Evolutionary conservation across 345 rosid species (phyloP).

Genomic region (Eutrema japonicum): DNA sequence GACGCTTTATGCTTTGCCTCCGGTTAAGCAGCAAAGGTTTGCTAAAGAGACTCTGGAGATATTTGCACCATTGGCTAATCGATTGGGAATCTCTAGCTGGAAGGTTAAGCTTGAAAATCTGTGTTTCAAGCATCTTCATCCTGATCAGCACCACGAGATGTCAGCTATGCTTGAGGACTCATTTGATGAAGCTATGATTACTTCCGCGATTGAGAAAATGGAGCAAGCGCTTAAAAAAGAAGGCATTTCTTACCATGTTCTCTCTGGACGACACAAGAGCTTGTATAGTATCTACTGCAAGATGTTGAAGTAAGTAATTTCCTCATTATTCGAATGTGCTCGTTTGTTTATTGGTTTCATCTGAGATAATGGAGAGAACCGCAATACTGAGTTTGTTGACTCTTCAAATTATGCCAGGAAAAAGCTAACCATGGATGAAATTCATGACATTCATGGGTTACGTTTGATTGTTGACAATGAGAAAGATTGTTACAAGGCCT

Average conservation of each 20-base stretch:
- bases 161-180: constrained; percentile 69
- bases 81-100: constrained; percentile 87
- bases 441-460: constrained; percentile 92
- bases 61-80: constrained; percentile 89
- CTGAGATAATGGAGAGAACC: neutral
- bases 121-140: constrained; percentile 89
- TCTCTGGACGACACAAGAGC: constrained; percentile 89
- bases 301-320: constrained; percentile 81
- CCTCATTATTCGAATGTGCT: neutral
- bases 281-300: constrained; percentile 87
- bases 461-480: constrained; percentile 84
- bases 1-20: constrained; percentile 81
- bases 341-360: constrained; percentile 1
- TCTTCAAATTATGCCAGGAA: constrained; percentile 53
- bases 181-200: constrained; percentile 70
- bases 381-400: constrained; percentile 10
- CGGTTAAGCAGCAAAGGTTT: constrained; percentile 76
- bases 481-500: constrained; percentile 78
- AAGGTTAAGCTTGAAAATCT: constrained; percentile 86
- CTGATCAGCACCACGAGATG: constrained; percentile 73
- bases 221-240: constrained; percentile 68
- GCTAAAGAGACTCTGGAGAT: constrained; percentile 97
- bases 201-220: constrained; percentile 67
- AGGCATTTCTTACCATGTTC: constrained; percentile 60
- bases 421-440: constrained; percentile 81